phyloP scores from a whole-genome alignment of 106 monocot species.

The Chionographis japonica region DNA sequence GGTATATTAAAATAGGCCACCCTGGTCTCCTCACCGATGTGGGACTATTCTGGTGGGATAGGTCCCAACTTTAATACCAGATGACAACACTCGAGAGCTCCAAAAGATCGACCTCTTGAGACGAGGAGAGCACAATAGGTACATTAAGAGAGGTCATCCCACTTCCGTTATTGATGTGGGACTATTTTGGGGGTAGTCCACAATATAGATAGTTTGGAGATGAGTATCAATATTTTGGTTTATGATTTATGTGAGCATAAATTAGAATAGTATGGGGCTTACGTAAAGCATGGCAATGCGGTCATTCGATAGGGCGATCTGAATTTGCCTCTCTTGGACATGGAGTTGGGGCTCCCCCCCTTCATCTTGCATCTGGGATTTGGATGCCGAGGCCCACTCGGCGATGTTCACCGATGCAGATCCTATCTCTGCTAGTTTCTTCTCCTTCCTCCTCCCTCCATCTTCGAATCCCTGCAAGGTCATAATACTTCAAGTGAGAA shows the following conservation, averaged over 20 bases:
- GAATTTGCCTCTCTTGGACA: constrained; percentile 21
- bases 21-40: too few species aligned
- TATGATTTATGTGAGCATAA: not conserved
- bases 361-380: not conserved
- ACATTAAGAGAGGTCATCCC: too few species aligned
- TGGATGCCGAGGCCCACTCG: constrained; percentile 22
- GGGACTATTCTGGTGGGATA: too few species aligned
- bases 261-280: not conserved
- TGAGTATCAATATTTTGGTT: not conserved
- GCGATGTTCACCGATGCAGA: constrained; percentile 23
- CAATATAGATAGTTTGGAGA: not conserved
- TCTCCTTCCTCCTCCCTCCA: constrained; percentile 16
- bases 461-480: constrained; percentile 26
- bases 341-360: constrained; percentile 19
- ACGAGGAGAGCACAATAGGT: too few species aligned
- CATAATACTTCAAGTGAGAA: not conserved
- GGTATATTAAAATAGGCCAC: too few species aligned
- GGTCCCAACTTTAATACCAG: too few species aligned
- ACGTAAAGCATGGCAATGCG: constrained; percentile 34
- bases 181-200: not conserved
- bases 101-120: too few species aligned
- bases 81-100: too few species aligned
- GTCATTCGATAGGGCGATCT: constrained; percentile 22
- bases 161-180: too few species aligned
- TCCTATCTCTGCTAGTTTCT: constrained; percentile 31